Conservation (phyloP, 2,329 filamentous ascomycete species). For the Xylariomycetidae sp. region DNA sequence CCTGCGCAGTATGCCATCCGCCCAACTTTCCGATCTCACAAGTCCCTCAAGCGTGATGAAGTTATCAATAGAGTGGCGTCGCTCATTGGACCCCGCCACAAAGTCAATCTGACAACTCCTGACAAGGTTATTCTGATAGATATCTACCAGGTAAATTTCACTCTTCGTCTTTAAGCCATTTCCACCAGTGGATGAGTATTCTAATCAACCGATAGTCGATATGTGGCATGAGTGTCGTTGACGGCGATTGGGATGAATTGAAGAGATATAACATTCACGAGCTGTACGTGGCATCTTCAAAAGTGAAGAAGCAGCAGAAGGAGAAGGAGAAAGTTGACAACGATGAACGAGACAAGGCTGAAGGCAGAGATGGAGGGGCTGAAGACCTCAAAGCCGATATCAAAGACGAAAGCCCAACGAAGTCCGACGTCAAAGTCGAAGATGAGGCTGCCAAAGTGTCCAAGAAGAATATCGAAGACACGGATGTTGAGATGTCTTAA, state of each 20-base stretch:
- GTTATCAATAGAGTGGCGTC: slow-evolving; percentile 69
- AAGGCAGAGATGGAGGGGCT: slow-evolving; percentile 11
- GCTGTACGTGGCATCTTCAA: slow-evolving; percentile 51
- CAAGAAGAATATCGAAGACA: no score
- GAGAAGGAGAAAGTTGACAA: neutral
- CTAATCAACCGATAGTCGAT: slow-evolving; percentile 54
- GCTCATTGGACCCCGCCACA: slow-evolving; percentile 62
- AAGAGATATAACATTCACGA: slow-evolving; percentile 77
- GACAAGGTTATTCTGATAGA: slow-evolving; percentile 78
- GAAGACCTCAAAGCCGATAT: no score
- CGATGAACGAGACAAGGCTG: neutral
- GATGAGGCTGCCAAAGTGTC: no score
- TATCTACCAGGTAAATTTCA: slow-evolving; percentile 68
- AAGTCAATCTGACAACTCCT: slow-evolving; percentile 71
- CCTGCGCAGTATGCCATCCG: slow-evolving; percentile 73
- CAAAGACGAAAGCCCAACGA: no score
- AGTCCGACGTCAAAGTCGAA: no score
- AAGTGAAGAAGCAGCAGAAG: slow-evolving; percentile 15
- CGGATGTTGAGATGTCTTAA: no score
- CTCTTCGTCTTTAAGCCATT: slow-evolving; percentile 1
- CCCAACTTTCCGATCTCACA: slow-evolving; percentile 71
- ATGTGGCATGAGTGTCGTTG: slow-evolving; percentile 75
- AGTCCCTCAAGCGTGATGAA: slow-evolving; percentile 58
- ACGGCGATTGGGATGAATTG: slow-evolving; percentile 66
- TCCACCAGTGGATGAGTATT: slow-evolving; percentile 2